Evolutionary conservation across 2,329 filamentous ascomycete species (phyloP), one percentile per base, ranked within the genome.

Genomic region (Clonostachys solani): DNA sequence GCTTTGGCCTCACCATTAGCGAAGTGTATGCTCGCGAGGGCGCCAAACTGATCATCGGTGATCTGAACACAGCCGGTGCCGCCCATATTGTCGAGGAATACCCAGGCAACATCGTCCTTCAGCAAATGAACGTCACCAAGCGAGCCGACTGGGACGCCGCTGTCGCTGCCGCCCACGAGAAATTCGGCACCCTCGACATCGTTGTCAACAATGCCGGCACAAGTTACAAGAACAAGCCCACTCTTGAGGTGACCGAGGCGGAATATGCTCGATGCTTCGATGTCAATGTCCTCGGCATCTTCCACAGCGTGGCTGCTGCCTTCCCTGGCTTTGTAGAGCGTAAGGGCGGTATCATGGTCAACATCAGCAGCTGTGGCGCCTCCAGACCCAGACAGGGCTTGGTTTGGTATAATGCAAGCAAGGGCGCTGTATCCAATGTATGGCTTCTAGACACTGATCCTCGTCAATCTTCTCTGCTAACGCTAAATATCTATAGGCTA

Each of bases 231-330:
- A 44, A 48, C 43, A 42, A 48, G 38, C n/a, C 17, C 12, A 38
- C 36, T 7, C 36, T 38, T 3, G 36, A 38, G 81, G 86, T 63
- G 78, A 75, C 53, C 8, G 87, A 92, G 70, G 81, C 80, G 56
- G 88, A 92, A 70, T 92, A 88, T 87, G 87, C 92, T 57, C 67
- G 89, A 56, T 92, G 87, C 2, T 86, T 90, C 54, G 80, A 79
- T 56, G 90, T 92, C 71, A 92, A 92, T 63, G 88, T 92, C 60
- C 92, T 92, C 76, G 88, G 88, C 33, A 87, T 92, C 12, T 92
- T 87, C 87, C 92, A 79, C 61, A 87, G 88, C 37, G 82, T 79
- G 74, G 92, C 92, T 73, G 80, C 92, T 34, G 17, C 17, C 36
- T 68, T 88, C 43, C 78, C 84, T 43, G 73, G 92, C 62, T 80